Evolutionary conservation across 495 filamentous ascomycete genomes (phyloP).

Genomic region (Evernia prunastri): DNA sequence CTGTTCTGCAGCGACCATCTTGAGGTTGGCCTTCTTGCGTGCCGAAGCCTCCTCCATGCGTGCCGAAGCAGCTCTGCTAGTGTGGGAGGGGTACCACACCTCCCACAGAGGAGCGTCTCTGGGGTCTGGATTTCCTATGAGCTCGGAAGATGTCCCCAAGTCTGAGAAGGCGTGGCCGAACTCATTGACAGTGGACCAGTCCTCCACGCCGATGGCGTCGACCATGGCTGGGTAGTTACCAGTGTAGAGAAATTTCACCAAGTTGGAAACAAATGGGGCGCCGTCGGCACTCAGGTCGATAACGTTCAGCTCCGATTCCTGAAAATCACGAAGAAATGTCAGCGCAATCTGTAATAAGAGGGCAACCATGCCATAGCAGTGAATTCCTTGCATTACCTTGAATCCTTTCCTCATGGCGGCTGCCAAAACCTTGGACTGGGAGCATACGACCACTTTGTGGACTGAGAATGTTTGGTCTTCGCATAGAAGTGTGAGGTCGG

Average conservation of each 20-base stretch:
- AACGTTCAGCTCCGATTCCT: background rate
- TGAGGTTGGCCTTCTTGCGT: too few relatives aligned
- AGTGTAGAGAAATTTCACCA: background rate
- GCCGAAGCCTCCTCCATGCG: too few relatives aligned
- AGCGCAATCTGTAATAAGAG: background rate
- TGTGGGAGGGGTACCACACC: too few relatives aligned
- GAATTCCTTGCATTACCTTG: background rate
- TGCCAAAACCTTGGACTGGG: background rate
- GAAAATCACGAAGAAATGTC: background rate
- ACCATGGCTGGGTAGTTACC: background rate
- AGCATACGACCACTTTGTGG: conserved; percentile 9
- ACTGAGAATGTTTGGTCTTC: background rate
- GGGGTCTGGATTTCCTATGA: too few relatives aligned
- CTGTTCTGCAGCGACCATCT: too few relatives aligned
- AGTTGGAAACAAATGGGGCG: background rate
- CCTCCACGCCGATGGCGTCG: background rate
- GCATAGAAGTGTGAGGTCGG: background rate
- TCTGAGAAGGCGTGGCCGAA: too few relatives aligned
- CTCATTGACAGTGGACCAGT: too few relatives aligned
- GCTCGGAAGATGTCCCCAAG: too few relatives aligned
- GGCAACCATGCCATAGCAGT: background rate
- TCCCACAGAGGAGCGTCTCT: too few relatives aligned
- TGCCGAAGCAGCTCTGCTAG: too few relatives aligned
- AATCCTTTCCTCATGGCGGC: background rate
- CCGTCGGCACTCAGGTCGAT: background rate